Evolutionary conservation across 257 asterid species (phyloP), one percentile per base, ranked within the genome.

Genomic region (Oldenlandia corymbosa): DNA sequence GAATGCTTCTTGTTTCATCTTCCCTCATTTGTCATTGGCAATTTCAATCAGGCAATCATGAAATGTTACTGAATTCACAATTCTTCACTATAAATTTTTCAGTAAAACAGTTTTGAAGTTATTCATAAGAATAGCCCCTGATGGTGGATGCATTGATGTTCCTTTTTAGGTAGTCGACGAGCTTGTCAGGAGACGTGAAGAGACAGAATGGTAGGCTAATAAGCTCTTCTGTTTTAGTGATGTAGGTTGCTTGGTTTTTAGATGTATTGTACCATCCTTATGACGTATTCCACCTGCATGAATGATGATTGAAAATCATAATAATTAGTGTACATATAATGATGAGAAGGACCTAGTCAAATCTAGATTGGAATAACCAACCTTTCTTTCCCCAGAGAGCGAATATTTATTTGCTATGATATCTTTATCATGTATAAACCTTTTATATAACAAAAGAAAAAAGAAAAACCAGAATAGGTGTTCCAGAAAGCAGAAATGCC

Each of bases 121-220:
- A 31, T 27, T 68, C 47, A 43, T 49, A 45, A 20, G 37, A 18
- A 36, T 7, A 27, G 59, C 42, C 64, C 8, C 36, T 83, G 70
- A 74, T 63, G 42, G 61, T 59, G 58, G 56, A 5, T 73, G 56
- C 72, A 57, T 71, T 65, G 45, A 57, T 70, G 45, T 23, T n/a
- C n/a, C n/a, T n/a, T n/a, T 71, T 55, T 75, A 88, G 97, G 96
- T 92, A 64, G 95, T 85, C 17, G 95, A 87, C 71, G 99, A 92
- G 74, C 84, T 92, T 60, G 75, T 85, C 70, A 85, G 78, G 78
- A 85, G 97, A 68, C 81, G 96, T 30, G 69, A 85, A 76, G 95
- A 92, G 85, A 87, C 99, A 4, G 97, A 92, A 81, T 88, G 96
- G 96, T 86, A 39, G 79, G 85, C 64, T 13, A 37, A 36, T 65